Evolutionary conservation across 345 rosid genomes (phyloP).

Genomic region (Bruguiera sexangula): DNA sequence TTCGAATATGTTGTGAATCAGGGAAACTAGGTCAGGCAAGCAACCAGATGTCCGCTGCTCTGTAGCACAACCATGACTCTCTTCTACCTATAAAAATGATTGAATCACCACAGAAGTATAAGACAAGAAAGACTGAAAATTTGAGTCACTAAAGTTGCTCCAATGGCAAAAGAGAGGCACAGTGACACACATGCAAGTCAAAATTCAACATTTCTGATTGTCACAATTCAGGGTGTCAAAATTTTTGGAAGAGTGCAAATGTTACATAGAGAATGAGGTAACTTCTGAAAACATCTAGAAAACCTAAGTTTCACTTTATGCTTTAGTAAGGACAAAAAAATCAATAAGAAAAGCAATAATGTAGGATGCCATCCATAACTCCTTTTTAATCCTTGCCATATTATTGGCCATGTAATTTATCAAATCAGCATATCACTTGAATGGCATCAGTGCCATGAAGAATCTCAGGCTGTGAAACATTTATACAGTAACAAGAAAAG

Average conservation of each 20-base stretch:
- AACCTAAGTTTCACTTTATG: no score
- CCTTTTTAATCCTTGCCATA: no score
- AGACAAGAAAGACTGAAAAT: not conserved
- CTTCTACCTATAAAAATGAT: slow-evolving; percentile 12
- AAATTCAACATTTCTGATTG: not conserved
- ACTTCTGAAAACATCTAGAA: no score
- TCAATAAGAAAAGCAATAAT: no score
- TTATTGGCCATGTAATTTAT: no score
- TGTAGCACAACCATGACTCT: not conserved
- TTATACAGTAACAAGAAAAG: not conserved
- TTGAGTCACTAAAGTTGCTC: not conserved
- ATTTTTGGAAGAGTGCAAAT: not conserved
- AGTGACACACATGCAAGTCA: not conserved
- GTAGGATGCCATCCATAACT: no score
- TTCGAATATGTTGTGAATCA: slow-evolving; percentile 35
- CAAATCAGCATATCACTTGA: no score
- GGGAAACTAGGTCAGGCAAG: slow-evolving; percentile 39
- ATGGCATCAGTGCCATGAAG: no score
- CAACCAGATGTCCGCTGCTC: slow-evolving; percentile 22
- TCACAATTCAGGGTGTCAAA: not conserved
- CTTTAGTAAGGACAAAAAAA: no score
- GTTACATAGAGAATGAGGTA: not conserved
- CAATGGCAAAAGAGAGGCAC: slow-evolving; percentile 1
- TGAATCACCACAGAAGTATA: not conserved
- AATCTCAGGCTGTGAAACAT: no score